These are phyloP conservation scores for Rauvolfia tetraphylla DNA, from an alignment of 257 asterid species.

Conservation along the genomic window DNA sequence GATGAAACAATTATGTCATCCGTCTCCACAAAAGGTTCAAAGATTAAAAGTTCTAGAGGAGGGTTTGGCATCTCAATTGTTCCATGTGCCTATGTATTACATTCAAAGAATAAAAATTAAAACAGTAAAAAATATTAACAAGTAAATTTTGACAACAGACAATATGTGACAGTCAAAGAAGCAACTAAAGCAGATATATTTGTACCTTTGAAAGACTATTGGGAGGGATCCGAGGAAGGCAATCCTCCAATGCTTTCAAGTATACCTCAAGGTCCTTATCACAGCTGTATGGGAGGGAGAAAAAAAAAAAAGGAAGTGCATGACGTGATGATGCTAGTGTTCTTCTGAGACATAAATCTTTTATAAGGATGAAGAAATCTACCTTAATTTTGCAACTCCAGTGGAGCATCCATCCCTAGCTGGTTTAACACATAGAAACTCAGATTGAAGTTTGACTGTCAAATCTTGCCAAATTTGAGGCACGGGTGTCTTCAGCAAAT, in stretches of 20 bases:
- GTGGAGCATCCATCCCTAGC: constrained; percentile 95
- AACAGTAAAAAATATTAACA: not conserved
- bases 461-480: constrained; percentile 60
- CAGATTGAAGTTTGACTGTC: constrained; percentile 55
- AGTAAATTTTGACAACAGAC: not conserved
- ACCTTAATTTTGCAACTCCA: constrained; percentile 91
- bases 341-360: not conserved
- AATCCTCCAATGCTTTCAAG: constrained; percentile 49
- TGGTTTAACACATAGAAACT: constrained; percentile 76
- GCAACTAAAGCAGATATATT: not conserved
- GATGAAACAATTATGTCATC: constrained; percentile 68
- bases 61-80: constrained; percentile 84
- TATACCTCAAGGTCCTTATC: constrained; percentile 62
- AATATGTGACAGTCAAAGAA: not conserved
- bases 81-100: constrained; percentile 58
- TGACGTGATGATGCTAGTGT: not conserved
- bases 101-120: constrained; percentile 2
- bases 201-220: constrained; percentile 78
- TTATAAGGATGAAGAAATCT: not conserved
- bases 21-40: constrained; percentile 83
- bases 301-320: constrained; percentile 6
- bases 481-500: constrained; percentile 39
- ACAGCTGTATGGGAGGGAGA: constrained; percentile 50
- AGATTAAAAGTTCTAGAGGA: constrained; percentile 68
- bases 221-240: constrained; percentile 66